Evolutionary conservation across 2,329 filamentous ascomycete species (phyloP).

Genomic region (Exophiala sideris): DNA sequence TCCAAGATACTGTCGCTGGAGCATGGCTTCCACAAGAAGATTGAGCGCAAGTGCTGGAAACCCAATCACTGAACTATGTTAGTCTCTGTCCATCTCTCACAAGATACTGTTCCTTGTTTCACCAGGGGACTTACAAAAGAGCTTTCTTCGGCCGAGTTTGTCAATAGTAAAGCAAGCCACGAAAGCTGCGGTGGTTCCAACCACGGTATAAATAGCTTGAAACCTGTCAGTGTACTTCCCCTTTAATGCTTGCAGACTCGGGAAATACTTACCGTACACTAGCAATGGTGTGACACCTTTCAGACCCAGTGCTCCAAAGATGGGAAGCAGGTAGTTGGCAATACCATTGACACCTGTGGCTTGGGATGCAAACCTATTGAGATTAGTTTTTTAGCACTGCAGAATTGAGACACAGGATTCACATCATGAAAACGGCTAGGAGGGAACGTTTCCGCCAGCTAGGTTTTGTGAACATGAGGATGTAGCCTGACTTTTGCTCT

Average conservation of each 20-base stretch:
- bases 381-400: neutral
- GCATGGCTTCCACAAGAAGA: constrained; percentile 38
- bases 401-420: constrained; percentile 26
- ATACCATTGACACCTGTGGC: constrained; percentile 32
- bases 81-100: neutral
- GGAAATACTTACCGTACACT: constrained; percentile 32
- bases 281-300: constrained; percentile 41
- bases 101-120: neutral
- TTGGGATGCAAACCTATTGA: constrained; percentile 26
- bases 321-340: constrained; percentile 41
- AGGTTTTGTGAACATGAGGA: constrained; percentile 17
- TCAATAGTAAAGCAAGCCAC: constrained; percentile 50
- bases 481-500: constrained; percentile 10
- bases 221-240: neutral
- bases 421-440: constrained; percentile 18
- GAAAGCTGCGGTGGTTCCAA: constrained; percentile 54
- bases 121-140: constrained; percentile 31
- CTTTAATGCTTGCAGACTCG: too few species aligned
- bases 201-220: constrained; percentile 8
- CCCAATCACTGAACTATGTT: constrained; percentile 31
- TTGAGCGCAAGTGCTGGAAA: constrained; percentile 38
- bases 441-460: constrained; percentile 14
- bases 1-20: constrained; percentile 35
- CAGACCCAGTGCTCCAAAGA: constrained; percentile 37
- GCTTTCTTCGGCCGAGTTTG: constrained; percentile 36